phyloP scores from a whole-genome alignment of 129 eudicot species.

The Logfia minima region DNA sequence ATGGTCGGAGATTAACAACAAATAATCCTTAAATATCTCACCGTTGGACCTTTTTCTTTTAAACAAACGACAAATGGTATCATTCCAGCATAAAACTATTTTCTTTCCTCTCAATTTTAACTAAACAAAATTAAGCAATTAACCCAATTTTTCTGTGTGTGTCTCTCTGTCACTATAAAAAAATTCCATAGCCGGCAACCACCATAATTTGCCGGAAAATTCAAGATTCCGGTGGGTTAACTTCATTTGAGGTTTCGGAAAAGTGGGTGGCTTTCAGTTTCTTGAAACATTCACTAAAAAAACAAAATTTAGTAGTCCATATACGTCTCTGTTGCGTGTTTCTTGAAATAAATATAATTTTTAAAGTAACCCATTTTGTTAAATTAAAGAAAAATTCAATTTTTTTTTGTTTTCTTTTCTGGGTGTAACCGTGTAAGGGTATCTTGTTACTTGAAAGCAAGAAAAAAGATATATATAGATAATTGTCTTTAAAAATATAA shows the following conservation, averaged over 20 bases:
- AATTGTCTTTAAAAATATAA: conserved; percentile 22
- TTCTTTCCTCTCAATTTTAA: background rate
- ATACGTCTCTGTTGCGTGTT: conserved; percentile 36
- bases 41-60: conserved; percentile 11
- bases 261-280: conserved; percentile 20
- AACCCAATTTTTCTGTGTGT: conserved; percentile 16
- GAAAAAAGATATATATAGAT: conserved; percentile 13
- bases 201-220: conserved; percentile 8
- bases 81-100: conserved; percentile 33
- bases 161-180: background rate
- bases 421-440: conserved; percentile 6
- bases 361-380: conserved; percentile 17
- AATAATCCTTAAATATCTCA: conserved; percentile 9
- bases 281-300: conserved; percentile 3
- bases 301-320: background rate
- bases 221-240: conserved; percentile 29
- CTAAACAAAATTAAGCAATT: conserved; percentile 10
- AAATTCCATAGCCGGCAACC: conserved; percentile 3
- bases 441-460: background rate
- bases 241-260: background rate
- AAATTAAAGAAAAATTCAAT: background rate
- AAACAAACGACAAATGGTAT: conserved; percentile 16
- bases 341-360: conserved; percentile 13
- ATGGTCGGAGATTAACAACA: conserved; percentile 38
- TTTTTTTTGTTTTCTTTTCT: conserved; percentile 14